A percentile compares a stretch with the other conserved stretches of the same genome.
Evolutionary conservation across 306 rosid genomes (phyloP).

Genomic region (Oemleria cerasiformis): DNA sequence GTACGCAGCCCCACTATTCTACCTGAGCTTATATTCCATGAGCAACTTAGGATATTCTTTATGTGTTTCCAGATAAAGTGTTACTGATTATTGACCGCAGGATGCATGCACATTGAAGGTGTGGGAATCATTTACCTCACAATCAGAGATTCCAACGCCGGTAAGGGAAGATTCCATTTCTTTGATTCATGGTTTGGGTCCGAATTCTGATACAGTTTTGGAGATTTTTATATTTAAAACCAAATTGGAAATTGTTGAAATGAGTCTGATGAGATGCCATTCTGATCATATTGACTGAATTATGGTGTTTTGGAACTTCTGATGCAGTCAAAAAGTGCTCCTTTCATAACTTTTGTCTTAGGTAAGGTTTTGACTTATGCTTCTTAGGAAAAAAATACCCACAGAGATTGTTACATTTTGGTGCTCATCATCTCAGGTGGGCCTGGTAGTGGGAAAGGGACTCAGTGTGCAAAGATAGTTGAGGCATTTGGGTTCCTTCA

Average conservation of each 20-base stretch:
- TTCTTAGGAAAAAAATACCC: background rate
- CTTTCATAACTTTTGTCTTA: conserved; percentile 74
- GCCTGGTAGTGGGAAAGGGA: conserved; percentile 96
- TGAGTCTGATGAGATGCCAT: conserved; percentile 4
- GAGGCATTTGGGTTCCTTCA: conserved; percentile 80
- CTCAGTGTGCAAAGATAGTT: conserved; percentile 83
- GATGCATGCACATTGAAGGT: conserved; percentile 26
- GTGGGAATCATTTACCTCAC: conserved; percentile 37
- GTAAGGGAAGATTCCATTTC: conserved; percentile 17
- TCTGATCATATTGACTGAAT: background rate
- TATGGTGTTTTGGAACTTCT: conserved; percentile 22
- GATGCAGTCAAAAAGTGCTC: conserved; percentile 58
- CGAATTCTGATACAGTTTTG: background rate
- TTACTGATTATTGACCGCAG: conserved; percentile 30
- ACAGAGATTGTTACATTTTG: background rate
- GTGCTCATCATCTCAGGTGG: conserved; percentile 55
- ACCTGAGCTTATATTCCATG: background rate
- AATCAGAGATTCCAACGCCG: conserved; percentile 34
- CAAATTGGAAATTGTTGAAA: conserved; percentile 6
- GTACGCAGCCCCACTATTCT: conserved; percentile 10
- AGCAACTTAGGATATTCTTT: background rate
- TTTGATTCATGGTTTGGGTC: background rate
- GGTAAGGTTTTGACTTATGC: conserved; percentile 44
- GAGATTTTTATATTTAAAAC: background rate
- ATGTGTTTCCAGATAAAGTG: conserved; percentile 1